Evolutionary conservation across 371 early-diverging fungal genomes (phyloP).

Genomic region (Capillidium rhysosporum): DNA sequence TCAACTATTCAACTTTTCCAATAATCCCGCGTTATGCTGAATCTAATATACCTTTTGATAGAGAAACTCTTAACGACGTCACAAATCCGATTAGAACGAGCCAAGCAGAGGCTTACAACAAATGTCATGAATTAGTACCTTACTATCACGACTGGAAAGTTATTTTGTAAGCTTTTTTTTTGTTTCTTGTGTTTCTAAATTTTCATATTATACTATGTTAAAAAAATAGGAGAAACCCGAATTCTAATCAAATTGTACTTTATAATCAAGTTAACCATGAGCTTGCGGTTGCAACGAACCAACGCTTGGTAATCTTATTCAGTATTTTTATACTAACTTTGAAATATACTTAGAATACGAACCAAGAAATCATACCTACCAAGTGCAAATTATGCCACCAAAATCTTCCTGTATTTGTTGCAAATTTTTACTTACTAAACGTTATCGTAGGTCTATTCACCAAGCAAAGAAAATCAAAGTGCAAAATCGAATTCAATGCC

Average conservation of each 20-base stretch:
- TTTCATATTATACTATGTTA: background rate
- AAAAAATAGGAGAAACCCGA: conserved; percentile 9
- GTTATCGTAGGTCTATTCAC: background rate
- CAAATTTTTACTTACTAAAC: no score
- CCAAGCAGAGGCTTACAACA: no score
- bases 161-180: conserved; percentile 29
- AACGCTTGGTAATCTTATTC: no score
- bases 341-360: no score
- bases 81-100: no score
- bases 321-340: no score
- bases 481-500: background rate
- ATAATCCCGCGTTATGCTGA: no score
- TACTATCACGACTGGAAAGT: conserved; percentile 24
- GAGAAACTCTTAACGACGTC: no score
- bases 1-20: no score
- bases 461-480: background rate
- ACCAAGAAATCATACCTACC: background rate
- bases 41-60: no score
- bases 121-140: conserved; percentile 8
- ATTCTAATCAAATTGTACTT: conserved; percentile 12
- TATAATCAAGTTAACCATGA: conserved; percentile 12
- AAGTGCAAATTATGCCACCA: background rate
- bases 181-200: no score
- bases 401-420: background rate
- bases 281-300: conserved; percentile 7